Evolutionary conservation across 108 stramenopile species (phyloP).

Genomic region (Cyclostephanos tholiformis): DNA sequence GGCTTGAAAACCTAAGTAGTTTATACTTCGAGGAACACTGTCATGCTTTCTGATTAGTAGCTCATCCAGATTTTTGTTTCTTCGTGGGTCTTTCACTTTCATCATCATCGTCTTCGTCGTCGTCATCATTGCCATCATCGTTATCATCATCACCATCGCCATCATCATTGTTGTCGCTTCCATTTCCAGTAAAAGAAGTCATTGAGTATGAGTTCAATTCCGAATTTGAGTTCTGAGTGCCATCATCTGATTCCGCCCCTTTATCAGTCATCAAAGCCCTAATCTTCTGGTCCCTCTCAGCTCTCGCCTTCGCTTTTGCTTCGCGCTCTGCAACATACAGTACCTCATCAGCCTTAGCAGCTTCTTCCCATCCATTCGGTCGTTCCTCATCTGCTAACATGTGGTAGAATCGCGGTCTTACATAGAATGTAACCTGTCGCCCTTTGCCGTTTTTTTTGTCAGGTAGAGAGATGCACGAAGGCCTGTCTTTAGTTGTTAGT

Average conservation of each 20-base stretch:
- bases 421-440: slow-evolving; percentile 76
- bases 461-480: slow-evolving; percentile 62
- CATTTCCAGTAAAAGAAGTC: slow-evolving; percentile 14
- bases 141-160: neutral
- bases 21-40: neutral
- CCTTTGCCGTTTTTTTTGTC: slow-evolving; percentile 60
- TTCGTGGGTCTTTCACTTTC: slow-evolving; percentile 2
- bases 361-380: slow-evolving; percentile 80
- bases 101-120: neutral
- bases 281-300: slow-evolving; percentile 40
- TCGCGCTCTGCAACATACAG: slow-evolving; percentile 44
- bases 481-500: slow-evolving; percentile 79
- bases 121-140: neutral
- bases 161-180: neutral
- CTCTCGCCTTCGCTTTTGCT: slow-evolving; percentile 38
- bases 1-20: neutral
- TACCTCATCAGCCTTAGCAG: slow-evolving; percentile 69
- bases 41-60: neutral
- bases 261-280: slow-evolving; percentile 36
- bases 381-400: slow-evolving; percentile 65
- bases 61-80: neutral
- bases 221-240: slow-evolving; percentile 9
- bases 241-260: slow-evolving; percentile 18
- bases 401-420: slow-evolving; percentile 86
- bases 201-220: slow-evolving; percentile 24